Conservation (phyloP, 2,329 filamentous ascomycete species). For the Fusarium cyanostomum region DNA sequence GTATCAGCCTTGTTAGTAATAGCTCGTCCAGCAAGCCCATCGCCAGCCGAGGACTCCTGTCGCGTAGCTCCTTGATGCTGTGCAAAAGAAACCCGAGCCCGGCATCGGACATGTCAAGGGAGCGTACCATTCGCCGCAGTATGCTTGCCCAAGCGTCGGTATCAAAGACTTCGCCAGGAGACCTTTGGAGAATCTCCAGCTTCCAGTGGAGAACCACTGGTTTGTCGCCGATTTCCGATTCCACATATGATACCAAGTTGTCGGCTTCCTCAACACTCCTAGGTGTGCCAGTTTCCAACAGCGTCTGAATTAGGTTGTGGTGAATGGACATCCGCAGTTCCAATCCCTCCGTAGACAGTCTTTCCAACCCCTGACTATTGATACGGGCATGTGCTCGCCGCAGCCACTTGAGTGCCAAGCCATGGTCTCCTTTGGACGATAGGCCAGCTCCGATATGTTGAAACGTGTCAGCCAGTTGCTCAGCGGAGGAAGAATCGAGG, state of each 20-base stretch:
- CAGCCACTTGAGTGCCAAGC: conserved; percentile 75
- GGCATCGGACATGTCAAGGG: conserved; percentile 66
- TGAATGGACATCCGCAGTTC: conserved; percentile 74
- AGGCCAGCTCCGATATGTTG: conserved; percentile 76
- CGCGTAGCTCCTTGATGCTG: conserved; percentile 72
- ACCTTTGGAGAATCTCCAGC: conserved; percentile 69
- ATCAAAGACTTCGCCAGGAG: conserved; percentile 59
- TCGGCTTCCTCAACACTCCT: conserved; percentile 62
- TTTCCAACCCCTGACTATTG: conserved; percentile 62
- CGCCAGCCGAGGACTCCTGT: conserved; percentile 60
- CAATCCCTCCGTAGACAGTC: conserved; percentile 65
- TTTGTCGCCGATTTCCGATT: conserved; percentile 70
- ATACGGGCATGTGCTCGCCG: conserved; percentile 71
- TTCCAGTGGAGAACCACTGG: conserved; percentile 73
- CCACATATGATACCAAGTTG: conserved; percentile 67
- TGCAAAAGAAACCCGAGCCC: conserved; percentile 74
- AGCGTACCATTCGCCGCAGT: conserved; percentile 69
- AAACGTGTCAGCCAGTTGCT: conserved; percentile 72
- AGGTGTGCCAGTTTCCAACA: conserved; percentile 58
- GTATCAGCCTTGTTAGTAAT: conserved; percentile 64
- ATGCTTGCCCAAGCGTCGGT: conserved; percentile 59
- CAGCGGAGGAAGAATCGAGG: conserved; percentile 61
- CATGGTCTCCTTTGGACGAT: conserved; percentile 60
- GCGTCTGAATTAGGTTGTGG: conserved; percentile 67
- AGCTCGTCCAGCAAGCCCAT: conserved; percentile 69